Percentiles rank a stretch among this genome's conserved stretches.
Evolutionary conservation across 2,329 filamentous ascomycete genomes (phyloP).

Genomic region (Trichoderma sp.): DNA sequence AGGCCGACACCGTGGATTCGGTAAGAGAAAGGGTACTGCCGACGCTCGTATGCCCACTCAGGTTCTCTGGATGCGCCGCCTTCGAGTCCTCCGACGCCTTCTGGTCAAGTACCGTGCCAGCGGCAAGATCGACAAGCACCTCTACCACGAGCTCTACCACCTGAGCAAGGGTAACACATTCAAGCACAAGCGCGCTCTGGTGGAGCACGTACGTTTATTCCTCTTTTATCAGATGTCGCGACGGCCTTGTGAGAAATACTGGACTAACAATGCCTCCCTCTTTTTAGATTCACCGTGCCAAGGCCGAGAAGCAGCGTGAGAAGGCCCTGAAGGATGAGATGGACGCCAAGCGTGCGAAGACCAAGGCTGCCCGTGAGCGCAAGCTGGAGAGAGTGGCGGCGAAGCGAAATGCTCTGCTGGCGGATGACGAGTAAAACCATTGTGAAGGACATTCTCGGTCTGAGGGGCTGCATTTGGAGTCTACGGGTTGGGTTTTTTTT

Average conservation of each 20-base stretch:
- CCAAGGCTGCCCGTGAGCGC: conserved; percentile 99
- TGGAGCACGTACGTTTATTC: conserved; percentile 88
- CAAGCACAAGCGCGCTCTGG: conserved; percentile 99
- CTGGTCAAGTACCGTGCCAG: conserved; percentile 99
- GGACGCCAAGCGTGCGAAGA: conserved; percentile 99
- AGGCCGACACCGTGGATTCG: conserved; percentile 97
- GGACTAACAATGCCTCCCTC: conserved; percentile 8
- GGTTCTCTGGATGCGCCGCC: conserved; percentile 99
- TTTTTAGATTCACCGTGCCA: conserved; percentile 94
- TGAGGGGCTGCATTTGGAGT: conserved; percentile 59
- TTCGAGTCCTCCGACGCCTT: conserved; percentile 97
- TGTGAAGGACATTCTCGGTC: conserved; percentile 43
- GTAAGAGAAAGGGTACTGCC: conserved; percentile 99
- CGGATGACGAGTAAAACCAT: conserved; percentile 60
- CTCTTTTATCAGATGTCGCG: not conserved
- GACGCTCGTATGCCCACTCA: conserved; percentile 99
- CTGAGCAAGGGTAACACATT: conserved; percentile 99
- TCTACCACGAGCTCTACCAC: conserved; percentile 99
- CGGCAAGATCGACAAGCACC: conserved; percentile 99
- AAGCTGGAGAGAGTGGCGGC: conserved; percentile 86
- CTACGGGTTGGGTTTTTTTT: conserved; percentile 55
- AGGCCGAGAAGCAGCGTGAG: conserved; percentile 99
- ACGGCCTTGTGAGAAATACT: conserved; percentile 11
- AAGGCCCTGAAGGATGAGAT: conserved; percentile 97
- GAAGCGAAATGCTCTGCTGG: conserved; percentile 85